Evolutionary conservation across 805 yeast genomes (phyloP).

Genomic region (Isabelozyma gotoi): DNA sequence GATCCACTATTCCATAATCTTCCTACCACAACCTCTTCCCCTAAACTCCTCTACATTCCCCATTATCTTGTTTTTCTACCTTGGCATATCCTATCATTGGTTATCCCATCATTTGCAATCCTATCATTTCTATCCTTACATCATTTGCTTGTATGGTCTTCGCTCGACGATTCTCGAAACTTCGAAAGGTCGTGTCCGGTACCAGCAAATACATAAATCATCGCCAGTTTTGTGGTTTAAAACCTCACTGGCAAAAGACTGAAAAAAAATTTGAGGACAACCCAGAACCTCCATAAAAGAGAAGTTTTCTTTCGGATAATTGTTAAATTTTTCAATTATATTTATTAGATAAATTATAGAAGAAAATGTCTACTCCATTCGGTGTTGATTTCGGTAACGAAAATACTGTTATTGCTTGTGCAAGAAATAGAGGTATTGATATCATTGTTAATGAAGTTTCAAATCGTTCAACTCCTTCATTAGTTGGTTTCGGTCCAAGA

Average conservation of each 20-base stretch:
- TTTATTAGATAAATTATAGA: constrained; percentile 4
- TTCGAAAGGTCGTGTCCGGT: not conserved
- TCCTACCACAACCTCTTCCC: too few relatives aligned
- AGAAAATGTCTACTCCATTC: constrained; percentile 83
- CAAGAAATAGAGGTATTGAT: constrained; percentile 98
- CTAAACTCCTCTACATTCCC: too few relatives aligned
- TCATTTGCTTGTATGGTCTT: not conserved
- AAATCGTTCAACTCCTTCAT: constrained; percentile 89
- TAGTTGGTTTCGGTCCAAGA: constrained; percentile 89
- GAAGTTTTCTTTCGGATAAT: not conserved
- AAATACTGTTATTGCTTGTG: constrained; percentile 91
- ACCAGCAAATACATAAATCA: not conserved
- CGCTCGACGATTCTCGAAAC: not conserved
- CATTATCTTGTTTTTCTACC: too few relatives aligned
- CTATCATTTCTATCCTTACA: not conserved
- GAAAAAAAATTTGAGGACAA: not conserved
- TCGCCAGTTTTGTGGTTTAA: not conserved
- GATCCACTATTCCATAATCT: too few relatives aligned
- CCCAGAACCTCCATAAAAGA: not conserved
- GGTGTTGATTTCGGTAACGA: constrained; percentile 98
- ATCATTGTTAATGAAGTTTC: constrained; percentile 98
- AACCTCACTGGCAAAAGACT: not conserved
- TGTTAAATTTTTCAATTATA: not conserved
- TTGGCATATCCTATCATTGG: too few relatives aligned
- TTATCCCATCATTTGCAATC: not conserved